phyloP scores from a whole-genome alignment of 2,329 filamentous ascomycete genomes.

The Arthrobotrys pseudoclavata region DNA sequence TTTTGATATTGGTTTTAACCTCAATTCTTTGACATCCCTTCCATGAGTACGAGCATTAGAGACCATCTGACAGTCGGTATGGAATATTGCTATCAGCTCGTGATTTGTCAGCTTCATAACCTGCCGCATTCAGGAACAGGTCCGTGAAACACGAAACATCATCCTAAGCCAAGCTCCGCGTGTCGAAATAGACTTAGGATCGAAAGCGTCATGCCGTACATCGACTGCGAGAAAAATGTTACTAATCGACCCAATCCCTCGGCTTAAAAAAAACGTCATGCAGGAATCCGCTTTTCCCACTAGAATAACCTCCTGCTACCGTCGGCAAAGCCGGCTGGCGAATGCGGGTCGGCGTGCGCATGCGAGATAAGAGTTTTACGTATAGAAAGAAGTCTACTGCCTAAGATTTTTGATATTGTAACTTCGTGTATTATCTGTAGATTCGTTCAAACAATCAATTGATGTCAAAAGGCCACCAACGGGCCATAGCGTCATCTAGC shows the following conservation, averaged over 20 bases:
- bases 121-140: constrained; percentile 1
- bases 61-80: background rate
- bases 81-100: background rate
- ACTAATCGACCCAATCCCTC: constrained; percentile 11
- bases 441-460: background rate
- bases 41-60: background rate
- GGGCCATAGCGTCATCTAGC: too few species aligned
- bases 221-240: background rate
- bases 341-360: background rate
- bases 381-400: background rate
- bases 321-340: constrained; percentile 8
- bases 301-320: background rate
- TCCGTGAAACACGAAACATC: constrained; percentile 18
- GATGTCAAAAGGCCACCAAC: background rate
- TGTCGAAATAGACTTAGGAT: background rate
- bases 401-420: background rate
- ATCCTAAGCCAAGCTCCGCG: constrained; percentile 8
- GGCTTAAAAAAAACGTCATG: constrained; percentile 36
- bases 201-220: constrained; percentile 23
- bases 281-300: constrained; percentile 15
- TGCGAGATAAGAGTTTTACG: background rate
- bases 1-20: constrained; percentile 2
- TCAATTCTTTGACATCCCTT: background rate
- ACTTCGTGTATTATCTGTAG: background rate
- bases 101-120: constrained; percentile 14